Evolutionary conservation across 2,329 filamentous ascomycete species (phyloP).

Genomic region (Phyllosticta ampelicida): DNA sequence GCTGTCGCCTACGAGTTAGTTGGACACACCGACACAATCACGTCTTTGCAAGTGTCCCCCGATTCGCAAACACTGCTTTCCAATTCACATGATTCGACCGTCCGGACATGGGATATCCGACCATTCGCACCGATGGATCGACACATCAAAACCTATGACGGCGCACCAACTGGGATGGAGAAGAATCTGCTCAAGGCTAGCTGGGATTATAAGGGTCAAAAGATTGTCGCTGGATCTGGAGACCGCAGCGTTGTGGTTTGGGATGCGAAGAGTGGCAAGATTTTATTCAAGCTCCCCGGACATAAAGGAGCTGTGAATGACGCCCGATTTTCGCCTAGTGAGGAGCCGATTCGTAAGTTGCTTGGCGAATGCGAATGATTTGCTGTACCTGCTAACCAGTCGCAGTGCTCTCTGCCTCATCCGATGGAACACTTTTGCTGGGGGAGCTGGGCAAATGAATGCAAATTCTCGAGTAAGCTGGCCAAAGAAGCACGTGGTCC

Average conservation of each 20-base stretch:
- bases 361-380: neutral
- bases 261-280: slow-evolving; percentile 78
- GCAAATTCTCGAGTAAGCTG: neutral
- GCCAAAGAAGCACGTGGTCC: neutral
- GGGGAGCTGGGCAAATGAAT: slow-evolving; percentile 61
- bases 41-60: slow-evolving; percentile 81
- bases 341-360: slow-evolving; percentile 77
- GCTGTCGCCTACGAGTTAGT: slow-evolving; percentile 75
- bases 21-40: slow-evolving; percentile 86
- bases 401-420: slow-evolving; percentile 78
- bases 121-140: slow-evolving; percentile 86
- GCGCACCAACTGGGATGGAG: slow-evolving; percentile 76
- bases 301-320: slow-evolving; percentile 94
- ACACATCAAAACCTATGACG: slow-evolving; percentile 79
- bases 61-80: slow-evolving; percentile 85
- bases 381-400: neutral
- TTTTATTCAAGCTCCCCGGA: slow-evolving; percentile 88
- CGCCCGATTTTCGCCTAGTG: slow-evolving; percentile 75
- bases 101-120: slow-evolving; percentile 89
- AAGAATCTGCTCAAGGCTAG: slow-evolving; percentile 85
- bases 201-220: slow-evolving; percentile 80
- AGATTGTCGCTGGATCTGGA: slow-evolving; percentile 77
- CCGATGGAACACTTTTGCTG: slow-evolving; percentile 75
- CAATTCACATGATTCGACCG: slow-evolving; percentile 88
- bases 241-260: slow-evolving; percentile 88